Evolutionary conservation across 1,139 yeast genomes (phyloP), one percentile per base, ranked within the genome.

Genomic region (Sugiyamaella neomexicana): DNA sequence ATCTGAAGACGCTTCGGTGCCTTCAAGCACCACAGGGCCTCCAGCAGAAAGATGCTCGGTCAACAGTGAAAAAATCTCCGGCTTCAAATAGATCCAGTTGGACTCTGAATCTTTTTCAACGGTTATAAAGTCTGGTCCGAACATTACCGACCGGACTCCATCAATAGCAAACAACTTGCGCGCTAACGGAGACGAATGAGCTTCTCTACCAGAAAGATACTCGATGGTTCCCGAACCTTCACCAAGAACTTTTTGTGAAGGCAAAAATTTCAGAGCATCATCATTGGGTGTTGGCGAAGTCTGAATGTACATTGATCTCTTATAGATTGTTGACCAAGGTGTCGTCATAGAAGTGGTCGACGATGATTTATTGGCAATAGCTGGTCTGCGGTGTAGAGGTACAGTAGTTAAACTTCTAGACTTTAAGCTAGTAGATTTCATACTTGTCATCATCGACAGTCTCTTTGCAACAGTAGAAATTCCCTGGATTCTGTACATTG

Each of bases 31-130:
- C 12, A 72, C 66, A 1, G 85, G 83, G 42, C 78, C 80, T 0
- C 97, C 97, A 50, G 88, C 81, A 5, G 89, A 84, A 60, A 93
- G 74, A 63, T 82, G 89, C 66, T 90, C 96, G 0, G 97, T 90
- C 54, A 93, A 73, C 15, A 90, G 79, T 25, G 93, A 82, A 66
- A 90, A 88, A 44, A 93, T 87, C 66, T 89, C 96, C 0, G 98
- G 97, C 68, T 91, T 89, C 51, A 93, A 75, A 37, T 87, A 73
- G 52, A 85, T 75, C 99, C 99, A 93, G 55, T 70, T 64, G 10
- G 76, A 75, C 23, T 69, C 73, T 40, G 72, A 66, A 39, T 75
- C 74, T 70, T 89, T 89, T 67, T 89, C 95, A 25, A 93, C 83
- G 0, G 99, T 93, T 56, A 93, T 82, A 68, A 93, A 93, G 67